Percentiles rank a stretch among this genome's conserved stretches.
phyloP scores from a whole-genome alignment of 2,329 filamentous ascomycete genomes.

The Metarhizium rileyi region DNA sequence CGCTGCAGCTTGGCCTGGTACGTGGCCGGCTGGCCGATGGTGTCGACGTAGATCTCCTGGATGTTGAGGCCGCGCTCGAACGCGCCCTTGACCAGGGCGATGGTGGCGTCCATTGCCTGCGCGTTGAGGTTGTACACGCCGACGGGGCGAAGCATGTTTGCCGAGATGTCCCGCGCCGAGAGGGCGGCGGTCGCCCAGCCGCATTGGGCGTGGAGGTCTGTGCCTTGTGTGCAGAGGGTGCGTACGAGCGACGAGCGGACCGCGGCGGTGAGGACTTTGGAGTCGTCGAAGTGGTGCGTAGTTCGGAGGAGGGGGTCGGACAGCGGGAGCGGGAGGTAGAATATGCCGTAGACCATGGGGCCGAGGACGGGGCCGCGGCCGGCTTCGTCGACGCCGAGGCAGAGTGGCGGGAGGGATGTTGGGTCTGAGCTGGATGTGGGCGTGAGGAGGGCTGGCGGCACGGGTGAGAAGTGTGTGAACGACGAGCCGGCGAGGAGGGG shows the following conservation, averaged over 20 bases:
- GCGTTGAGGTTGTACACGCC: conserved; percentile 82
- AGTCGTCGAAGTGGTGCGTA: conserved; percentile 86
- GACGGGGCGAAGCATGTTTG: conserved; percentile 62
- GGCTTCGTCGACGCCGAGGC: conserved; percentile 87
- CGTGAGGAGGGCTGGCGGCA: conserved; percentile 49
- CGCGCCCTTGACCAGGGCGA: conserved; percentile 69
- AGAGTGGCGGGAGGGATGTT: conserved; percentile 40
- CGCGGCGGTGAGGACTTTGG: conserved; percentile 77
- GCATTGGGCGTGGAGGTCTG: conserved; percentile 43
- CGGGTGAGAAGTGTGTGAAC: conserved; percentile 61
- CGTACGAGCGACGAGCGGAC: conserved; percentile 64
- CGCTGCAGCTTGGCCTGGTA: conserved; percentile 81
- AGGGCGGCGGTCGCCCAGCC: conserved; percentile 79
- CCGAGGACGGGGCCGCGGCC: conserved; percentile 90
- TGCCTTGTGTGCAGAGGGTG: conserved; percentile 55
- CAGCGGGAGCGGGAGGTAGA: conserved; percentile 64
- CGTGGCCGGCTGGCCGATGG: conserved; percentile 69
- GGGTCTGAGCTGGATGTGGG: conserved; percentile 27
- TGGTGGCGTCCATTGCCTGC: conserved; percentile 88
- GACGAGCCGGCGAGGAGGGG: conserved; percentile 54
- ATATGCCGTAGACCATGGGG: conserved; percentile 62
- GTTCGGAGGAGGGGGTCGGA: conserved; percentile 65
- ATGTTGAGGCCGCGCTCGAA: conserved; percentile 72
- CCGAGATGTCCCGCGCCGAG: conserved; percentile 73
- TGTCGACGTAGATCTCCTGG: conserved; percentile 88